phyloP scores from a whole-genome alignment of 306 rosid species.

The Casuarina equisetifolia region DNA sequence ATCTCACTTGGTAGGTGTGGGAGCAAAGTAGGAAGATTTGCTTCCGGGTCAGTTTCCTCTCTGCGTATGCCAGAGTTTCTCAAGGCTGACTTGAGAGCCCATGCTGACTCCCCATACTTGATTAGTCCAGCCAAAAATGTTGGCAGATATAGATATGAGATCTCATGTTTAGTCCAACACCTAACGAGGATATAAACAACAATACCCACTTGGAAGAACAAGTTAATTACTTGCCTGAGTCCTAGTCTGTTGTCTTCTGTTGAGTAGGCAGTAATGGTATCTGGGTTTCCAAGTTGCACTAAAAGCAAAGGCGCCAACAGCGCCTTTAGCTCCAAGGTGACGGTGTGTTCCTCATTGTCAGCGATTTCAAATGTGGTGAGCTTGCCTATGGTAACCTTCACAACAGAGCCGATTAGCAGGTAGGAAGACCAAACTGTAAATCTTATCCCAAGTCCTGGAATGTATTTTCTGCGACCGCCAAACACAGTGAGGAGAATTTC shows the following conservation, averaged over 20 bases:
- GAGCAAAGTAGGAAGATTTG: conserved; percentile 43
- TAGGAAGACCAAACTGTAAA: conserved; percentile 57
- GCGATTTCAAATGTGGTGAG: conserved; percentile 51
- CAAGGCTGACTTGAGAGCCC: conserved; percentile 61
- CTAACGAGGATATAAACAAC: conserved; percentile 54
- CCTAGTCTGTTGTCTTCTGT: conserved; percentile 62
- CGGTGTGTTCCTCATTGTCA: conserved; percentile 36
- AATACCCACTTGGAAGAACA: conserved; percentile 52
- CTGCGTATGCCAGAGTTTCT: conserved; percentile 40
- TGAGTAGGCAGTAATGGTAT: conserved; percentile 65
- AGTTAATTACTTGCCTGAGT: conserved; percentile 45
- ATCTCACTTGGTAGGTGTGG: conserved; percentile 37
- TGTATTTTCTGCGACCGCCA: conserved; percentile 58
- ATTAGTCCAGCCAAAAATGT: conserved; percentile 49
- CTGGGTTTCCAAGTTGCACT: conserved; percentile 66
- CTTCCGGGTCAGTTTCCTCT: conserved; percentile 43
- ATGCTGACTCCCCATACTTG: conserved; percentile 64
- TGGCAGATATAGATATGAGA: conserved; percentile 58
- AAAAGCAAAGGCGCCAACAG: conserved; percentile 59
- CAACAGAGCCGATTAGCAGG: conserved; percentile 45
- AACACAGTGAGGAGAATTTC: conserved; percentile 51
- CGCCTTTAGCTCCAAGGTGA: conserved; percentile 42
- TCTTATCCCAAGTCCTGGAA: conserved; percentile 47
- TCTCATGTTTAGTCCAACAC: conserved; percentile 52
- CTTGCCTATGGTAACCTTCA: conserved; percentile 52